Evolutionary conservation across 2,329 filamentous ascomycete genomes (phyloP), one percentile per base, ranked within the genome.

Genomic region (Pseudodiploospora longispora): DNA sequence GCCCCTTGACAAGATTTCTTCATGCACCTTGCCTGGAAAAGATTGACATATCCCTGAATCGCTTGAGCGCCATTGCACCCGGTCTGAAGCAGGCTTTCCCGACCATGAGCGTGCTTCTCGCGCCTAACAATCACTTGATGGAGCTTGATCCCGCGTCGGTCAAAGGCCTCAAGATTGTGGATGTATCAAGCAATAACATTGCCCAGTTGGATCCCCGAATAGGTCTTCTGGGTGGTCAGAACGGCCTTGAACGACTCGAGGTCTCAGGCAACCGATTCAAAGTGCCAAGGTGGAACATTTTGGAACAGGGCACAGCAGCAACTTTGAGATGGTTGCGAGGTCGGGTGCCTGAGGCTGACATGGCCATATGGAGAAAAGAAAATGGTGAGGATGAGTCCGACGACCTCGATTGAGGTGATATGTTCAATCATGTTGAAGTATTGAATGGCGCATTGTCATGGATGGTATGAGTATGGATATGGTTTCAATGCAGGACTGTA

Each of bases 271-370:
- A 97, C 60, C 75, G 82, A 30, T 97, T 97, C 66, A 76, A 87
- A 30, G 88, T 96, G 30, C 91, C 91, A 1, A 80, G 86, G 45
- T 90, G 85, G 69, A 85, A 85, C 50, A 76, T 95, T 6, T 67
- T 97, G 39, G 85, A 91, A 48, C 85, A 88, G 50, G 91, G 91
- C 1, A 96, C 90, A 0, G 88, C 95, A 55, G 84, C 87, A 3
- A 83, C 88, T 0, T 67, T 96, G 52, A 74, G 81, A 40, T 95
- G 88, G 85, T 64, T 96, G 41, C 76, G 86, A 48, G 85, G 87
- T 29, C 76, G 84, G 44, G 83, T 95, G 32, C 82, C 86, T 0
- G 69, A 74, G 1, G 74, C 71, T 0, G 76, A 80, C 55, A 77
- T 74, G 74, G 71, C 62, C 0, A 66, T 68, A n/a, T 80, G 76